Evolutionary conservation across 164 flowering plant species (phyloP).

Genomic region (Vitis riparia): DNA sequence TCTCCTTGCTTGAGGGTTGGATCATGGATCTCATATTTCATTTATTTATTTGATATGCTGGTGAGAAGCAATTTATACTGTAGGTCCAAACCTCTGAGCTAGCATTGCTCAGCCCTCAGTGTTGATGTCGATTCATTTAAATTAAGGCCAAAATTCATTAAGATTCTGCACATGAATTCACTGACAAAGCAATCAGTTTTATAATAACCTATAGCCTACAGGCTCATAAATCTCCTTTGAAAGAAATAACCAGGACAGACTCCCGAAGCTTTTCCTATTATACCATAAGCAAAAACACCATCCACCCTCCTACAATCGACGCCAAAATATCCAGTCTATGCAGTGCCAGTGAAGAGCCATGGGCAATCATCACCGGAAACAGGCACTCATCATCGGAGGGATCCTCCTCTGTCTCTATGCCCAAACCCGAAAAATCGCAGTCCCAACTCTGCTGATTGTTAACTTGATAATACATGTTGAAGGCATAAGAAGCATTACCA

Average conservation of each 20-base stretch:
- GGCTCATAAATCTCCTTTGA: too few species aligned
- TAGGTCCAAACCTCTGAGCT: too few species aligned
- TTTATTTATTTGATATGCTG: too few species aligned
- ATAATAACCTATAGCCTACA: too few species aligned
- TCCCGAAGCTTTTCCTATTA: not conserved
- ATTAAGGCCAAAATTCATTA: too few species aligned
- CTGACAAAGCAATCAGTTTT: too few species aligned
- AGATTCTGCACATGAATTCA: too few species aligned
- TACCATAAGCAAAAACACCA: slow-evolving; percentile 13
- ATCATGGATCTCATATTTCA: too few species aligned
- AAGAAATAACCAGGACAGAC: not conserved
- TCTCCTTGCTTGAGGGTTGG: too few species aligned
- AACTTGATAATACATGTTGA: slow-evolving; percentile 79
- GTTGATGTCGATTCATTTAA: too few species aligned
- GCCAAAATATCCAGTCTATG: slow-evolving; percentile 6
- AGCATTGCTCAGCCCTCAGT: too few species aligned
- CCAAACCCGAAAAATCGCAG: slow-evolving; percentile 69
- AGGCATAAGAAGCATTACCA: slow-evolving; percentile 83
- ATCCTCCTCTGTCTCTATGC: slow-evolving; percentile 46
- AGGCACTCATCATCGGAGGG: slow-evolving; percentile 50
- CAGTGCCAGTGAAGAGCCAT: slow-evolving; percentile 25
- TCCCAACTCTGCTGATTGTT: slow-evolving; percentile 43
- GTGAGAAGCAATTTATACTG: too few species aligned
- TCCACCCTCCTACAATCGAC: slow-evolving; percentile 8
- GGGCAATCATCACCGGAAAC: slow-evolving; percentile 69